Base-by-base conservation (phyloP, 1,284 basidiomycete genomes). In the Ustilago curta region DNA sequence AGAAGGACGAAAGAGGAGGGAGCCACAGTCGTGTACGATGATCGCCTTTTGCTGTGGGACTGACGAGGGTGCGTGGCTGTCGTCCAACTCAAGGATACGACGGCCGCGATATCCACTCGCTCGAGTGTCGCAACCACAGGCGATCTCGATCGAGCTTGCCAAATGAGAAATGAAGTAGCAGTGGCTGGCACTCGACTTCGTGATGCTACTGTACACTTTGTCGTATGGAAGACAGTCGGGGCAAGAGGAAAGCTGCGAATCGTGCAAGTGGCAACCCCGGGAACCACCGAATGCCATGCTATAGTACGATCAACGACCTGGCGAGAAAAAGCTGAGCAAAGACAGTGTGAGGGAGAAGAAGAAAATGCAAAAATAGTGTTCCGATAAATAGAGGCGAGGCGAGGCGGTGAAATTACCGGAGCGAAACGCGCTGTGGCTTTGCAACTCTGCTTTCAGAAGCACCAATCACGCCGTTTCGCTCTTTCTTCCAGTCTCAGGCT, bases 351-450 rank as follows among this genome's bases (percentile, higher is more conserved):
- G n/a, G n/a, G n/a, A n/a, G n/a, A n/a, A 59, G 40, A 23, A n/a
- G 0, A 23, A 8, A 19, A 40, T 7, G 27, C 5, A 4, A 21
- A 44, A n/a, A n/a, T n/a, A n/a, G n/a, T n/a, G n/a, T n/a, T n/a
- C n/a, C n/a, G n/a, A n/a, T n/a, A 42, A 18, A 4, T n/a, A 16
- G 8, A 16, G 40, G 27, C 39, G 39, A 18, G 4, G 11, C 8
- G 8, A 16, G 40, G 27, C 39, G 39, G 42, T 39, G 23, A 57
- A 48, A 48, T 48, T 31, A 35, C 1, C 25, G 35, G 35, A 42
- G 44, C 44, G 55, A 57, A 16, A 40, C 55, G 55, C 55, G 55
- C 55, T 48, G n/a, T n/a, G n/a, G n/a, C n/a, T n/a, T n/a, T n/a
- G n/a, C n/a, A n/a, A n/a, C n/a, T n/a, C n/a, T n/a, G n/a, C n/a